phyloP scores from a whole-genome alignment of 78 protist species.

The Monosiga brevicollis region DNA sequence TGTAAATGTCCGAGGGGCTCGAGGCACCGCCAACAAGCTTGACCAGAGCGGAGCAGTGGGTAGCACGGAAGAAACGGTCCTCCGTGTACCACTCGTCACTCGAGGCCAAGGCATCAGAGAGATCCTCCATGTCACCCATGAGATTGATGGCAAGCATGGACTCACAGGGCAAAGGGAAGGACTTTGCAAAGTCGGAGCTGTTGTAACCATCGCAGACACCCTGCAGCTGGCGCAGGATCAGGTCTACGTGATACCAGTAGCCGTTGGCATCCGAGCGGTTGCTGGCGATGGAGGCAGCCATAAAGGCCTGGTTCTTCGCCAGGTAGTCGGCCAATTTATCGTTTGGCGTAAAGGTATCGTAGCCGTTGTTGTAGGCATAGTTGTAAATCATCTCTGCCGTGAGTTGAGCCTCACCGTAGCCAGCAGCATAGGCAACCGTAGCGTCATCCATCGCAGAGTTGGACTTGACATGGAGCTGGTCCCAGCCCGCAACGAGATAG shows the following conservation, averaged over 20 bases:
- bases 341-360: background rate
- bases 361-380: background rate
- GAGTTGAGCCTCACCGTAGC: background rate
- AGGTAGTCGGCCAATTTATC: constrained; percentile 31
- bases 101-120: background rate
- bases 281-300: background rate
- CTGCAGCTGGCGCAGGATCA: background rate
- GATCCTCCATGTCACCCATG: background rate
- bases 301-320: constrained; percentile 39
- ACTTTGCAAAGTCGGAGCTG: too few relatives aligned
- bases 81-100: background rate
- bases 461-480: background rate
- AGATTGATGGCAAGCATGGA: background rate
- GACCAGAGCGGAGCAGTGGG: background rate
- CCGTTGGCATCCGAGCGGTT: background rate
- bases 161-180: background rate
- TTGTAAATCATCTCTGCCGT: background rate
- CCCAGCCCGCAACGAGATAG: background rate
- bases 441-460: background rate
- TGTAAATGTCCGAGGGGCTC: background rate
- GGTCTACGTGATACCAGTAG: background rate
- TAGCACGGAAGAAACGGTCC: background rate
- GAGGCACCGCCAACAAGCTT: background rate
- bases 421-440: background rate
- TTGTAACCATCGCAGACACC: background rate